Evolutionary conservation across 352 stramenopile species (phyloP), one percentile per base, ranked within the genome.

Genomic region (Aphanomyces astaci): DNA sequence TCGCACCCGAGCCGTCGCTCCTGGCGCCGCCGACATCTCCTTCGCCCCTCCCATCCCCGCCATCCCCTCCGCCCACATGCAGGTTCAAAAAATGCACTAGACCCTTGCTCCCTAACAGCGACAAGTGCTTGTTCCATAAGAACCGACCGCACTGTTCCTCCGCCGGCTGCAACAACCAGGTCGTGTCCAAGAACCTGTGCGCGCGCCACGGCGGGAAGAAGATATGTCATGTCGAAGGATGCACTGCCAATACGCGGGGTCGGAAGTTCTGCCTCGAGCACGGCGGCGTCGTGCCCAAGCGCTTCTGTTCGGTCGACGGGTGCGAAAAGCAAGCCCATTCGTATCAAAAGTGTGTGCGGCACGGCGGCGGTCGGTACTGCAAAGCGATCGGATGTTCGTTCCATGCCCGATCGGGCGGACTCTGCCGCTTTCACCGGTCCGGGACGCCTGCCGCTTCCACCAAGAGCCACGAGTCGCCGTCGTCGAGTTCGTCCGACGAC

Each of bases 31-130:
- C n/a, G n/a, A n/a, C n/a, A n/a, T n/a, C n/a, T n/a, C n/a, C 51
- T 32, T 17, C 51, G 25, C 19, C 51, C 19, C 4, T 25, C 2
- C 24, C 45, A n/a, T 53, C 45, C 13, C 22, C 45, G 9, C 45
- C 45, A n/a, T 9, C 19, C 45, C 9, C 30, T 30, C 32, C 17
- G 7, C 17, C 25, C 22, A n/a, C 40, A 56, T 92, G 84, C 71
- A 77, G 78, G 66, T 92, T 92, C 68, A 92, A 92, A 51, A 81
- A 89, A 71, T 92, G 84, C 69, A 82, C 88, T 63, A 90, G 88
- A 71, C 72, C 82, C 28, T 77, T 80, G 4, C 75, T 88, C 52
- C 78, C 89, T 62, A 82, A 80, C 74, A 88, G 80, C 10, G 76
- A 74, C 78, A 90, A 90, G 71, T 68, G 62, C 39, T 51, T 25